phyloP scores from a whole-genome alignment of 352 stramenopile genomes.

The Globisporangium spinosum region DNA sequence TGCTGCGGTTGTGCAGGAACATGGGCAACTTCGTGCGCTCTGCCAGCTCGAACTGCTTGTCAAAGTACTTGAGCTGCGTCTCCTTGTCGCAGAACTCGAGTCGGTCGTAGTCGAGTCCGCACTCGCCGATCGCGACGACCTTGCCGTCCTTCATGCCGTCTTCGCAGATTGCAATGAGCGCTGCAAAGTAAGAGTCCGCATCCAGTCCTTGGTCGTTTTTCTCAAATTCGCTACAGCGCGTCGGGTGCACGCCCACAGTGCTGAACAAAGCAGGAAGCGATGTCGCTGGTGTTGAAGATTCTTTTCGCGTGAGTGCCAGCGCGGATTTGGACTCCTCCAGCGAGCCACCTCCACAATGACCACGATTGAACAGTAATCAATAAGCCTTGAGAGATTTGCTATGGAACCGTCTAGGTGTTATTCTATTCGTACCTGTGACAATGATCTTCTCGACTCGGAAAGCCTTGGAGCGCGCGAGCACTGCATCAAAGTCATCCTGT shows the following conservation, averaged over 20 bases:
- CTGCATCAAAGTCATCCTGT: conserved; percentile 33
- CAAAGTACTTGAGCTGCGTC: conserved; percentile 91
- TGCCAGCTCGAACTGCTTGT: conserved; percentile 91
- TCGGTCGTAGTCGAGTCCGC: conserved; percentile 96
- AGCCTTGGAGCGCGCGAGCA: conserved; percentile 84
- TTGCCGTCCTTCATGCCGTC: conserved; percentile 50
- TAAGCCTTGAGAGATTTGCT: not conserved
- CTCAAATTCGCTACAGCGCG: conserved; percentile 89
- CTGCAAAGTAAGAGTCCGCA: conserved; percentile 57
- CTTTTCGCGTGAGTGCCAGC: conserved; percentile 27
- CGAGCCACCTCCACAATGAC: conserved; percentile 25
- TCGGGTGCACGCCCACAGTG: conserved; percentile 91
- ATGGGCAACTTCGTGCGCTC: conserved; percentile 84
- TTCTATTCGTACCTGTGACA: conserved; percentile 57
- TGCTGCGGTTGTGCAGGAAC: conserved; percentile 97
- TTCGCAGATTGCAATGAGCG: conserved; percentile 53
- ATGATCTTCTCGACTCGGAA: conserved; percentile 91
- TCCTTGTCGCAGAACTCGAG: conserved; percentile 93
- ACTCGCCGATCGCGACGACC: conserved; percentile 95
- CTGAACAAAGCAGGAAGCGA: conserved; percentile 43
- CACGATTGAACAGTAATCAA: not conserved
- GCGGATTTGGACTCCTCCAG: conserved; percentile 40
- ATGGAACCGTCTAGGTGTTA: not conserved
- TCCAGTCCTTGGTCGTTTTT: conserved; percentile 40
- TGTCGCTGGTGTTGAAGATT: not conserved